Evolutionary conservation across 2,329 filamentous ascomycete species (phyloP).

Genomic region (Blastomyces percursus): DNA sequence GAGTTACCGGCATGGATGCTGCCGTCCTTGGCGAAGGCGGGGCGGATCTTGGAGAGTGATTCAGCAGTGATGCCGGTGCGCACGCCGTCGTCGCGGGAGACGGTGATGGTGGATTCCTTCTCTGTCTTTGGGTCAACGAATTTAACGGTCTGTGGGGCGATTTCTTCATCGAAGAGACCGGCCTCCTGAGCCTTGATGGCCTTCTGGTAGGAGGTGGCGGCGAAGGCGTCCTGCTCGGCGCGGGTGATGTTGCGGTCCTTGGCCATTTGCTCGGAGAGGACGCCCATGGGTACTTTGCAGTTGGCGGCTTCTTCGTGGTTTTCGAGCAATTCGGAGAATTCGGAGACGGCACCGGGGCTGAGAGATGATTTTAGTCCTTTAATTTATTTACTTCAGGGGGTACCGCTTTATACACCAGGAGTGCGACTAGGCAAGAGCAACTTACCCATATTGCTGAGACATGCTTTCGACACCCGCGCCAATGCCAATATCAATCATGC

Average conservation of each 20-base stretch:
- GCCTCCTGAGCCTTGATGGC: constrained; percentile 71
- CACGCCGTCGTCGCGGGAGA: constrained; percentile 78
- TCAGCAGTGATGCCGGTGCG: constrained; percentile 76
- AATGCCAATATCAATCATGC: constrained; percentile 92
- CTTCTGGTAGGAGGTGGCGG: constrained; percentile 79
- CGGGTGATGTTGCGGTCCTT: constrained; percentile 66
- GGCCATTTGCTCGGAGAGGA: constrained; percentile 89
- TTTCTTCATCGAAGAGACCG: constrained; percentile 90
- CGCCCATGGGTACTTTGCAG: constrained; percentile 97
- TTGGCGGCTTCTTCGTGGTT: constrained; percentile 71
- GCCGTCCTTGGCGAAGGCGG: constrained; percentile 84
- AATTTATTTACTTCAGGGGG: not conserved
- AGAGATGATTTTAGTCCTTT: not conserved
- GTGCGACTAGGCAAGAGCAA: constrained; percentile 9
- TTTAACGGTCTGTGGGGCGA: constrained; percentile 73
- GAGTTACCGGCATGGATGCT: constrained; percentile 95
- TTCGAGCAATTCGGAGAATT: constrained; percentile 86
- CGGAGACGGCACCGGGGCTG: constrained; percentile 71
- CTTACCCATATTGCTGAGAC: constrained; percentile 79
- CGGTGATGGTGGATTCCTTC: constrained; percentile 71
- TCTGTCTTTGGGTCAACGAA: constrained; percentile 84
- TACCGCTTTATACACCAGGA: not conserved
- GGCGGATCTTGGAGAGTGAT: constrained; percentile 77
- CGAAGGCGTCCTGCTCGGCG: constrained; percentile 76
- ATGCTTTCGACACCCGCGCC: constrained; percentile 96